Conservation (phyloP, 2,329 filamentous ascomycete species). For the Torrubiellomyces zombiae region DNA sequence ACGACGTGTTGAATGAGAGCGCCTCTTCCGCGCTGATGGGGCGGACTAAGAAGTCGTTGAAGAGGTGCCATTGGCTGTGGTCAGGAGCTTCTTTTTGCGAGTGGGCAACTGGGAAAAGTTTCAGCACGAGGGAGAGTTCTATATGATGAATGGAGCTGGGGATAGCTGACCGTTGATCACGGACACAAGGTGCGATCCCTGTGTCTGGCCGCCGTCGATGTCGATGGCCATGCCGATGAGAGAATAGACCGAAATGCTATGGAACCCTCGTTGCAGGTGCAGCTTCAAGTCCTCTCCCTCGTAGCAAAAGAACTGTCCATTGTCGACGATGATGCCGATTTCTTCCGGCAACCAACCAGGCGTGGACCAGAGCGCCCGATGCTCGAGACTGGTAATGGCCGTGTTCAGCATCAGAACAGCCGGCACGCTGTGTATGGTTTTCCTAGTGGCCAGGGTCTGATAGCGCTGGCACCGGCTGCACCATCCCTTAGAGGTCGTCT, state of each 20-base stretch:
- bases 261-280: slow-evolving; percentile 62
- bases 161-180: slow-evolving; percentile 58
- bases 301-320: slow-evolving; percentile 87
- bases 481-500: slow-evolving; percentile 82
- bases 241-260: slow-evolving; percentile 78
- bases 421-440: slow-evolving; percentile 68
- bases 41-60: slow-evolving; percentile 91
- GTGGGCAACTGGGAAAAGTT: slow-evolving; percentile 37
- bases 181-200: slow-evolving; percentile 81
- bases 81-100: slow-evolving; percentile 41
- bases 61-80: slow-evolving; percentile 76
- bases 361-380: slow-evolving; percentile 70
- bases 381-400: slow-evolving; percentile 52
- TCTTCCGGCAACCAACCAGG: slow-evolving; percentile 87
- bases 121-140: slow-evolving; percentile 1
- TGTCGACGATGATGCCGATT: slow-evolving; percentile 79
- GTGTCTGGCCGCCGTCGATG: slow-evolving; percentile 69
- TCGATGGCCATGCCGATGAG: slow-evolving; percentile 80
- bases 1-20: slow-evolving; percentile 71
- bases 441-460: slow-evolving; percentile 70
- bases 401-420: slow-evolving; percentile 82
- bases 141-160: background rate
- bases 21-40: slow-evolving; percentile 69
- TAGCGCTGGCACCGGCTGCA: slow-evolving; percentile 84
- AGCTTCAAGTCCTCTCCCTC: slow-evolving; percentile 78